phyloP scores from a whole-genome alignment of 106 monocot species.

The Dactylorhiza incarnata region DNA sequence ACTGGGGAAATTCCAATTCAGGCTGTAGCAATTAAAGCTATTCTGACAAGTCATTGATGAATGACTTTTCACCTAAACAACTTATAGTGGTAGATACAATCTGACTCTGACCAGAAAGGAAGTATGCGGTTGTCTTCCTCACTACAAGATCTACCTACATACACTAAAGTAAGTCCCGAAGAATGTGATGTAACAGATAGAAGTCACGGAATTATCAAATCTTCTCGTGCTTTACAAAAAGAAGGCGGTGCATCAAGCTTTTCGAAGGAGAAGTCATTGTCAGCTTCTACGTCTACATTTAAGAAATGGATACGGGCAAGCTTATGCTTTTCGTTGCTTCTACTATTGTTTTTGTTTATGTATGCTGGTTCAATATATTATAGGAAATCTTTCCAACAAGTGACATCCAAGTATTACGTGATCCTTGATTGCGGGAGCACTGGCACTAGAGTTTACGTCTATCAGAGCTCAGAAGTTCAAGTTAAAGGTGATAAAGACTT shows the following conservation, averaged over 20 bases:
- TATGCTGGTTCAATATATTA: conserved; percentile 41
- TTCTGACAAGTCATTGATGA: neutral
- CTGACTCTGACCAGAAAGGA: conserved; percentile 8
- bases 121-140: conserved; percentile 65
- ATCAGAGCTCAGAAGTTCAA: conserved; percentile 49
- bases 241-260: conserved; percentile 51
- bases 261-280: conserved; percentile 71
- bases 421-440: conserved; percentile 97
- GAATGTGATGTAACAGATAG: conserved; percentile 38
- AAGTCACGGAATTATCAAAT: conserved; percentile 24
- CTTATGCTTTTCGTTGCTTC: conserved; percentile 19
- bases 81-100: neutral
- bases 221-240: conserved; percentile 39
- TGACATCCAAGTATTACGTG: conserved; percentile 50
- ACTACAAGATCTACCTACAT: conserved; percentile 65
- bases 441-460: conserved; percentile 87
- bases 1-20: neutral
- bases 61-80: neutral
- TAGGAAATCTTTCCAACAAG: conserved; percentile 30
- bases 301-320: conserved; percentile 39
- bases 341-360: conserved; percentile 30
- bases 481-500: conserved; percentile 22
- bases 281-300: conserved; percentile 25
- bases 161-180: conserved; percentile 26
- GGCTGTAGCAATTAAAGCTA: neutral